Percentiles rank a stretch among this genome's conserved stretches.
These are phyloP conservation scores for Aspergillus novofumigatus DNA, from an alignment of 2,329 filamentous ascomycete genomes.

Conservation along the genomic window DNA sequence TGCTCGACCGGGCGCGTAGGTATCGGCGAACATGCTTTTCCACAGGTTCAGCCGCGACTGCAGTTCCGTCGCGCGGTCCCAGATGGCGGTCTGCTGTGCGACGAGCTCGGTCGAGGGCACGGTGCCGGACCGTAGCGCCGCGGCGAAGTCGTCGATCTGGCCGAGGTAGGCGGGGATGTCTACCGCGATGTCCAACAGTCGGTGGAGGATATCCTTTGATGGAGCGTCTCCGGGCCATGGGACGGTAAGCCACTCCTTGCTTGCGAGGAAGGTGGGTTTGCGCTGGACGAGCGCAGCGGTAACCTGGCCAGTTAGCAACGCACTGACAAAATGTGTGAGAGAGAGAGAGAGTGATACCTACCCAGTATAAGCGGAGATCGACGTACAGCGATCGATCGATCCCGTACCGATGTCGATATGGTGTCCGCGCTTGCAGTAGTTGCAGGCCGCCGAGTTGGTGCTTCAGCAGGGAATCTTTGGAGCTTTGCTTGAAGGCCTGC, in stretches of 20 bases:
- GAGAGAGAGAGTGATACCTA: slow-evolving; percentile 8
- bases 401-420: slow-evolving; percentile 22
- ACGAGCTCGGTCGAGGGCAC: slow-evolving; percentile 11
- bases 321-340: no score
- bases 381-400: slow-evolving; percentile 24
- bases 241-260: slow-evolving; percentile 22
- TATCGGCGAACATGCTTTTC: slow-evolving; percentile 14
- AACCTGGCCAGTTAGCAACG: slow-evolving; percentile 10
- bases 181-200: slow-evolving; percentile 21
- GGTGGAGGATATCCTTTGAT: slow-evolving; percentile 22
- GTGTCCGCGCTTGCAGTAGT: slow-evolving; percentile 17
- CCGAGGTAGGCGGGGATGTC: slow-evolving; percentile 22
- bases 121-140: slow-evolving; percentile 1
- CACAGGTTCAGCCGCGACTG: slow-evolving; percentile 19
- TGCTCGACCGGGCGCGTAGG: slow-evolving; percentile 11
- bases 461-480: slow-evolving; percentile 20
- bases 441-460: slow-evolving; percentile 24
- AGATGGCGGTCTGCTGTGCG: slow-evolving; percentile 12
- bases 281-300: slow-evolving; percentile 21
- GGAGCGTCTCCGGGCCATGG: slow-evolving; percentile 18
- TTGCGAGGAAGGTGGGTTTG: slow-evolving; percentile 21
- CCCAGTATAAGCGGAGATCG: slow-evolving; percentile 26
- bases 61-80: slow-evolving; percentile 16
- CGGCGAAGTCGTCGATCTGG: slow-evolving; percentile 17
- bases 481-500: slow-evolving; percentile 25